Percentiles rank a stretch among this genome's conserved stretches.
Evolutionary conservation across 108 stramenopile species (phyloP).

Genomic region (Nitzschia sp.): DNA sequence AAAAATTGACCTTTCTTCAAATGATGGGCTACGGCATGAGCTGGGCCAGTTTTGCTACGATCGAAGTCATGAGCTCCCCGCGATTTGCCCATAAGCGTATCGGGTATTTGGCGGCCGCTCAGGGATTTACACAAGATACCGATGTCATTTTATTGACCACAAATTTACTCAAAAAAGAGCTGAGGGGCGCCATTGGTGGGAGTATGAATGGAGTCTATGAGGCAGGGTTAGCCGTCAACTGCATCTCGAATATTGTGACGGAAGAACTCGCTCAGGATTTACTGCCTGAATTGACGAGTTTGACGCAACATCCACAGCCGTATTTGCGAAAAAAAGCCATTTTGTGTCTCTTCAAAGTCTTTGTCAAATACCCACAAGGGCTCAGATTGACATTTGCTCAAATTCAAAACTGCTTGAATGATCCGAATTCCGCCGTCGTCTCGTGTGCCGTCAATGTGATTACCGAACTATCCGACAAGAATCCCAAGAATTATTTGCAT

Average conservation of each 20-base stretch:
- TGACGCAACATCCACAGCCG: slow-evolving; percentile 87
- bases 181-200: slow-evolving; percentile 67
- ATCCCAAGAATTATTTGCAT: slow-evolving; percentile 96
- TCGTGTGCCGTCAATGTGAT: slow-evolving; percentile 99
- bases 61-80: slow-evolving; percentile 94
- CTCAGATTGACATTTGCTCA: slow-evolving; percentile 93
- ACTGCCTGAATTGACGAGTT: slow-evolving; percentile 83
- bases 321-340: slow-evolving; percentile 98
- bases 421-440: slow-evolving; percentile 90
- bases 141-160: slow-evolving; percentile 98
- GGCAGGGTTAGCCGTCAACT: slow-evolving; percentile 96
- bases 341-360: slow-evolving; percentile 95
- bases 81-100: slow-evolving; percentile 97
- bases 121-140: slow-evolving; percentile 93
- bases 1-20: slow-evolving; percentile 97
- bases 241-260: slow-evolving; percentile 96
- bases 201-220: slow-evolving; percentile 86
- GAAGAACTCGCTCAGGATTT: slow-evolving; percentile 92
- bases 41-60: slow-evolving; percentile 95
- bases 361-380: slow-evolving; percentile 98
- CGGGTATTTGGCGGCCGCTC: slow-evolving; percentile 93
- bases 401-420: slow-evolving; percentile 89
- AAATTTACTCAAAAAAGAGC: slow-evolving; percentile 96
- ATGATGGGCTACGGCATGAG: slow-evolving; percentile 98
- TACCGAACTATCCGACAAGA: slow-evolving; percentile 96